Conservation (phyloP, 176 grass and related monocot species). For the Musa schizocarpa region DNA sequence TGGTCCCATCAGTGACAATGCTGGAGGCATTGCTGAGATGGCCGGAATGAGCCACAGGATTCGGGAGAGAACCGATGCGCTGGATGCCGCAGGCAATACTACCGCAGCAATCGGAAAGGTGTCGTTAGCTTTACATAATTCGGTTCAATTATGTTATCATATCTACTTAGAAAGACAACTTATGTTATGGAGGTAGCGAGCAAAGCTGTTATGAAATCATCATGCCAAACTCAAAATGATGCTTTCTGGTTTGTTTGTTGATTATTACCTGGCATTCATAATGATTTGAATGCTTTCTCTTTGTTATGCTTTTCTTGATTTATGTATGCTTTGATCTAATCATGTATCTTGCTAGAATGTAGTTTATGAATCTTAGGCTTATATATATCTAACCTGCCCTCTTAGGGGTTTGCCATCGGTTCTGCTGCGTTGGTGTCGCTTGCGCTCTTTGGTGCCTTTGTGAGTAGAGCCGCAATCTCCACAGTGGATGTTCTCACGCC, state of each 20-base stretch:
- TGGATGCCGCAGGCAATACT: constrained; percentile 4
- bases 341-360: background rate
- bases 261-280: no score
- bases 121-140: no score
- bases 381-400: background rate
- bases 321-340: no score
- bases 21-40: constrained; percentile 11
- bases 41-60: constrained; percentile 13
- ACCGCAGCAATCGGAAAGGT: constrained; percentile 15
- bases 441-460: constrained; percentile 5
- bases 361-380: background rate
- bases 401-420: constrained; percentile 8
- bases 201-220: no score
- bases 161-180: no score
- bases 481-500: constrained; percentile 11
- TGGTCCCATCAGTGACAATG: constrained; percentile 11
- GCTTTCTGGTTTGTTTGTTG: no score
- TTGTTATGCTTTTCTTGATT: no score
- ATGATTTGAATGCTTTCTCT: no score
- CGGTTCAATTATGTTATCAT: no score
- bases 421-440: constrained; percentile 10
- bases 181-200: no score
- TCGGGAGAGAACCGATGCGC: constrained; percentile 1
- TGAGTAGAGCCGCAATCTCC: constrained; percentile 7
- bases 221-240: no score